Evolutionary conservation across 495 filamentous ascomycete genomes (phyloP), one percentile per base, ranked within the genome.

Genomic region (Penicillium paxilli): DNA sequence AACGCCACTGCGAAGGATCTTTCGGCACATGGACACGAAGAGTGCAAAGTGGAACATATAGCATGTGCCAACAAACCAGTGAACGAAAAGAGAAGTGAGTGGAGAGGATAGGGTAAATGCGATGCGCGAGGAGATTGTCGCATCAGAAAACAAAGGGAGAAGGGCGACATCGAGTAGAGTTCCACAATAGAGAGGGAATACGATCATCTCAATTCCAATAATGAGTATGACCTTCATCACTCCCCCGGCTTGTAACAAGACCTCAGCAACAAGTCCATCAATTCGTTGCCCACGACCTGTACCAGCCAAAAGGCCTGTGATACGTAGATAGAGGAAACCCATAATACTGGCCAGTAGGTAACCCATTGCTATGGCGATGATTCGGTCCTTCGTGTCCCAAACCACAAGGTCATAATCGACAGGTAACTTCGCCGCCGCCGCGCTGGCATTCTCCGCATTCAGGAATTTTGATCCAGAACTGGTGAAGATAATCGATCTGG

Each of bases 41-140:
- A 98, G 79, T 19, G 94, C 94, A 67, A 99, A 99, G 66, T 99
- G 94, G 70, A 99, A 99, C 94, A 99, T 99, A 71, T 99, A 99
- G 57, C 92, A 96, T 5, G 94, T 99, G 19, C 94, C 94, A 44
- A 96, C 85, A 67, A 99, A 99, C 94, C 94, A 99, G 69, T 99
- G 94, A 20, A 98, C 87, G 64, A 99, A 99, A 17, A 92, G 83
- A 5, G 90, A 95, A 0, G 91, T 96, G 37, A 91, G 77, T 0
- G 93, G 92, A 53, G 85, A 88, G 28, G 81, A 74, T 28, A 84
- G 67, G 22, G 89, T 89, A 60, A 95, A 97, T 6, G 82, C 70
- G 30, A 96, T 68, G 19, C 94, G 83, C 0, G 89, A 90, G 41
- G 79, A 75, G 21, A 96, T 62, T 4, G 87, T 90, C 3, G 90